Evolutionary conservation across 2,329 filamentous ascomycete genomes (phyloP).

Genomic region (Stachybotrys elegans): DNA sequence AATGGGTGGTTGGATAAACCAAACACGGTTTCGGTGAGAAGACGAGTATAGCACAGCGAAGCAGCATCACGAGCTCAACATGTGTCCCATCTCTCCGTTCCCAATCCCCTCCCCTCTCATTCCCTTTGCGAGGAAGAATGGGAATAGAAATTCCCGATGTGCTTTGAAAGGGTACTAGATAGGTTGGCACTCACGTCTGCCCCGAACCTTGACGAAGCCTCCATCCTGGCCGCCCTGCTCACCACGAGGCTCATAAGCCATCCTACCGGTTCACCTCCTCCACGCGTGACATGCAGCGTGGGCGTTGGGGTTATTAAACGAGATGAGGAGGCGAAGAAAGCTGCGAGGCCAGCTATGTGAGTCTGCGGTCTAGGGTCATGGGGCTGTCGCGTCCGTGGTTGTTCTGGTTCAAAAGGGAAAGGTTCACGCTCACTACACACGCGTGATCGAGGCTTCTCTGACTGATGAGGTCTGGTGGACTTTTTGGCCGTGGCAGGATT

Average conservation of each 20-base stretch:
- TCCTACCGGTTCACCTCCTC: constrained; percentile 24
- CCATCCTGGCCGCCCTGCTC: constrained; percentile 42
- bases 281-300: constrained; percentile 17
- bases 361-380: not conserved
- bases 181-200: constrained; percentile 39
- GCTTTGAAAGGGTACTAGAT: not conserved
- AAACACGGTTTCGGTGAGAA: too few relatives aligned
- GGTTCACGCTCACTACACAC: not conserved
- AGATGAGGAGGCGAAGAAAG: not conserved
- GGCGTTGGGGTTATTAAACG: not conserved
- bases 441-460: constrained; percentile 1
- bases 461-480: constrained; percentile 1
- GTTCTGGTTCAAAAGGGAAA: too few relatives aligned
- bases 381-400: too few relatives aligned
- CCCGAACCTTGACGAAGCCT: constrained; percentile 43
- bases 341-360: too few relatives aligned
- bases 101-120: too few relatives aligned
- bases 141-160: not conserved
- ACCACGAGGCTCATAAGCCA: constrained; percentile 52
- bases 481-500: too few relatives aligned
- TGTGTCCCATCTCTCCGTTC: too few relatives aligned
- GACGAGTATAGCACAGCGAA: too few relatives aligned
- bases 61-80: too few relatives aligned
- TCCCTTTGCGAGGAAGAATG: too few relatives aligned
- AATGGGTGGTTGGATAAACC: too few relatives aligned